Evolutionary conservation across 805 yeast genomes (phyloP), one percentile per base, ranked within the genome.

Genomic region (Saccharomycopsis lassenensis): DNA sequence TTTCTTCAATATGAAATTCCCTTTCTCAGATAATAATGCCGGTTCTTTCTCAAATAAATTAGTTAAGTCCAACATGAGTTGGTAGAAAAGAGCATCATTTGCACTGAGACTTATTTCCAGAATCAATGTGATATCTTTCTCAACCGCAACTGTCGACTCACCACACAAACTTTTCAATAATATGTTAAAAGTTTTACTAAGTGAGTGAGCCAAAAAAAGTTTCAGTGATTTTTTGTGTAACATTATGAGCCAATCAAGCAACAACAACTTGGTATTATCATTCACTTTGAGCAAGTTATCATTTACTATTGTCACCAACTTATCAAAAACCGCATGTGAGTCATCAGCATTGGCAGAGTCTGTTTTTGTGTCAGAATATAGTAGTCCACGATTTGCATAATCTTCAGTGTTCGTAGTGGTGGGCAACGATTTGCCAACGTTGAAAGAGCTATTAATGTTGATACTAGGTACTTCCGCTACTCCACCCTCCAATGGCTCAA

Each of bases 241-340:
- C 67, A 84, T 73, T 11, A 76, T 74, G 22, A 91, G 62, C 98
- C 98, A 91, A 45, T 87, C 94, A 24, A 91, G 60, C 17, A 91
- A 77, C 0, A 93, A 84, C 23, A 85, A 67, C 40, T 91, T 68
- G 0, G 95, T 81, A 20, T 77, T 74, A 43, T 85, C 94, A 47
- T 82, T 77, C 36, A 80, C 84, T 45, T 73, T 76, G 40, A 74
- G 57, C 43, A 81, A 75, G 10, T 41, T 29, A 20, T 21, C 26
- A 5, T 38, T 35, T 8, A 41, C 14, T 11, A 39, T 19, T 2
- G 22, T 29, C 5, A 38, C 29, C 24, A 41, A 31, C 4, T 30
- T 19, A 24, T 18, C 11, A n/a, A n/a, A n/a, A n/a, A n/a, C n/a
- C n/a, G n/a, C n/a, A n/a, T n/a, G n/a, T n/a, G n/a, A n/a, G n/a